Evolutionary conservation across 257 asterid species (phyloP), one percentile per base, ranked within the genome.

Genomic region (Salvia splendens): DNA sequence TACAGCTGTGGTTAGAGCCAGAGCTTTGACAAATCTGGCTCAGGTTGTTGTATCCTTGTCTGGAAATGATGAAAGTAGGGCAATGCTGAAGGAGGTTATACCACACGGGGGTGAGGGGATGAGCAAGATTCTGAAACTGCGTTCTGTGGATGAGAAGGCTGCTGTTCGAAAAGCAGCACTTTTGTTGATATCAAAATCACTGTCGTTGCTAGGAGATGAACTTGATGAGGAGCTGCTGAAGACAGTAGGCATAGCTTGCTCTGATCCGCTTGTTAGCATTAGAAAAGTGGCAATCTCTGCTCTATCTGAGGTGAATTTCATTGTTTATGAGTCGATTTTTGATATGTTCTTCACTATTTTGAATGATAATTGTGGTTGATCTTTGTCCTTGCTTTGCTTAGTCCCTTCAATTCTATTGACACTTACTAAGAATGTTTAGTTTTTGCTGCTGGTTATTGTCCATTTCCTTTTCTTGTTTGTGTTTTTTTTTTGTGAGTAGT

Each of bases 101-200:
- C 95, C 87, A 55, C 76, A 70, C 53, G 92, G 81, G 38, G 57
- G 63, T 72, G 81, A 65, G 28, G 79, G 80, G 40, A 69, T 90
- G 56, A 83, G 72, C 80, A 78, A 67, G 51, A 77, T 88, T 76
- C 69, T 93, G 70, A 83, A 71, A 74, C 78, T 71, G 56, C 78
- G 97, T 51, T 88, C 95, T 77, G 73, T 73, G 83, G 99, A 93
- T 72, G 96, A 90, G 79, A 93, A 90, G 77, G 92, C 99, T 65
- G 97, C 95, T 61, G 99, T 93, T n/a, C 74, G 96, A 66, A 93
- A 86, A 85, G 96, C 96, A 59, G 88, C 96, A 54, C 96, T 93
- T 69, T 63, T 85, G 59, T 79, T 93, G 55, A 79, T 86, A 76
- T 93, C 97, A 61, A 93, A 90, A 80, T 75, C 88, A 66, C 75